These are phyloP conservation scores for Eimeria zaria DNA, from an alignment of 169 alveolate species.

Conservation along the genomic window DNA sequence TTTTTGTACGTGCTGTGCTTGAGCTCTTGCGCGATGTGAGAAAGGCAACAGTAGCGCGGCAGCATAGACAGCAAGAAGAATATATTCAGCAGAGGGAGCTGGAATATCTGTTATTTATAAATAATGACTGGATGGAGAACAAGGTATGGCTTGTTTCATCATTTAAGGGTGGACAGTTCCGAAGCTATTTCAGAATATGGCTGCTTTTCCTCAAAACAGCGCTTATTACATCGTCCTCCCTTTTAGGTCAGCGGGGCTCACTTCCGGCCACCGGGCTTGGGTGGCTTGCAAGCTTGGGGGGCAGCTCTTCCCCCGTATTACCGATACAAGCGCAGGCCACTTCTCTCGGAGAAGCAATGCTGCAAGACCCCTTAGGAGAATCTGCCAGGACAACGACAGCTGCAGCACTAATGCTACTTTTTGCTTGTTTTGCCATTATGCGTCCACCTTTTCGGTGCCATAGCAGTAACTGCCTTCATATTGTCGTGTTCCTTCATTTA, in stretches of 20 bases:
- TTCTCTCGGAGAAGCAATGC: slow-evolving; percentile 25
- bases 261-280: slow-evolving; percentile 30
- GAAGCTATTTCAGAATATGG: slow-evolving; percentile 61
- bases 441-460: slow-evolving; percentile 39
- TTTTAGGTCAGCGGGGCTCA: slow-evolving; percentile 22
- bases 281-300: slow-evolving; percentile 33
- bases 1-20: not conserved
- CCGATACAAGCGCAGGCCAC: not conserved
- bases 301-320: not conserved
- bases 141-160: slow-evolving; percentile 71
- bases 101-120: slow-evolving; percentile 25
- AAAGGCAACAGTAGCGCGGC: slow-evolving; percentile 47
- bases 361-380: slow-evolving; percentile 30
- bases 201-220: slow-evolving; percentile 37
- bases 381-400: slow-evolving; percentile 25
- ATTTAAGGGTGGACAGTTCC: slow-evolving; percentile 36
- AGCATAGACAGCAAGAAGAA: slow-evolving; percentile 38
- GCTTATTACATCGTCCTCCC: slow-evolving; percentile 11
- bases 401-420: not conserved
- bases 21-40: slow-evolving; percentile 34
- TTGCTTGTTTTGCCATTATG: not conserved
- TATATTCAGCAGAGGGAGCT: slow-evolving; percentile 47
- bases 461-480: slow-evolving; percentile 43
- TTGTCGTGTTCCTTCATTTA: slow-evolving; percentile 2
- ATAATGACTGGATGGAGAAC: slow-evolving; percentile 57